These are phyloP conservation scores for Didymella pinodella DNA, from an alignment of 2,329 filamentous ascomycete species.

Conservation along the genomic window DNA sequence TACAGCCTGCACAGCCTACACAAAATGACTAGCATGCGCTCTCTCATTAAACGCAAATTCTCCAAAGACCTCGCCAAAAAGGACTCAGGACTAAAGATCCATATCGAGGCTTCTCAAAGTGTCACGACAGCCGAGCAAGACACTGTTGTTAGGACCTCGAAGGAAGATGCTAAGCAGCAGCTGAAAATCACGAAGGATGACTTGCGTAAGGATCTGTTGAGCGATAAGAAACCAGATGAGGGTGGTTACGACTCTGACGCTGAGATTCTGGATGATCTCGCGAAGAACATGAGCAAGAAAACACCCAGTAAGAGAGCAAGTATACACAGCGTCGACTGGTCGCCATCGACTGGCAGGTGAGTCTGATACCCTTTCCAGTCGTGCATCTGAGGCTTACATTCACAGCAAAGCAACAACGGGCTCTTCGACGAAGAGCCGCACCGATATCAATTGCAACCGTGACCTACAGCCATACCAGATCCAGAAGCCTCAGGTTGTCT, in stretches of 20 bases:
- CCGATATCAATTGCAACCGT: slow-evolving; percentile 18
- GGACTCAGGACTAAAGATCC: slow-evolving; percentile 10
- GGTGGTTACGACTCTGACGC: slow-evolving; percentile 52
- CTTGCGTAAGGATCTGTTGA: slow-evolving; percentile 44
- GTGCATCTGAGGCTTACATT: slow-evolving; percentile 20
- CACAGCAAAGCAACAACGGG: slow-evolving; percentile 38
- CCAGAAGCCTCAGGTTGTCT: slow-evolving; percentile 21
- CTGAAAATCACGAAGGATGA: slow-evolving; percentile 44
- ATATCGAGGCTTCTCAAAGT: slow-evolving; percentile 19
- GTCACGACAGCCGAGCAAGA: slow-evolving; percentile 17
- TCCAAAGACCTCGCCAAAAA: slow-evolving; percentile 39
- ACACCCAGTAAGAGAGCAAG: slow-evolving; percentile 44
- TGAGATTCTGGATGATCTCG: slow-evolving; percentile 44
- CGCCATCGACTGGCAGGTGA: slow-evolving; percentile 40
- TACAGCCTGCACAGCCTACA: slow-evolving; percentile 46
- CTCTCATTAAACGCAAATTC: slow-evolving; percentile 44
- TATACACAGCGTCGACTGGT: slow-evolving; percentile 49
- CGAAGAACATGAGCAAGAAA: slow-evolving; percentile 41
- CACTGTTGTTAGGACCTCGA: slow-evolving; percentile 39
- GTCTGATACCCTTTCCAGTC: not conserved
- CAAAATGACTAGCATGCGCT: slow-evolving; percentile 48
- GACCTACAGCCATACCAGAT: slow-evolving; percentile 38
- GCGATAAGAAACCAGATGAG: slow-evolving; percentile 42
- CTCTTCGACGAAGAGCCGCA: slow-evolving; percentile 32
- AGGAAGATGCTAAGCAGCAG: slow-evolving; percentile 31